A percentile compares a stretch with the other conserved stretches of the same genome.
Conservation (phyloP, 1,284 basidiomycete genomes). For the Cutaneotrichosporon cavernicola region DNA sequence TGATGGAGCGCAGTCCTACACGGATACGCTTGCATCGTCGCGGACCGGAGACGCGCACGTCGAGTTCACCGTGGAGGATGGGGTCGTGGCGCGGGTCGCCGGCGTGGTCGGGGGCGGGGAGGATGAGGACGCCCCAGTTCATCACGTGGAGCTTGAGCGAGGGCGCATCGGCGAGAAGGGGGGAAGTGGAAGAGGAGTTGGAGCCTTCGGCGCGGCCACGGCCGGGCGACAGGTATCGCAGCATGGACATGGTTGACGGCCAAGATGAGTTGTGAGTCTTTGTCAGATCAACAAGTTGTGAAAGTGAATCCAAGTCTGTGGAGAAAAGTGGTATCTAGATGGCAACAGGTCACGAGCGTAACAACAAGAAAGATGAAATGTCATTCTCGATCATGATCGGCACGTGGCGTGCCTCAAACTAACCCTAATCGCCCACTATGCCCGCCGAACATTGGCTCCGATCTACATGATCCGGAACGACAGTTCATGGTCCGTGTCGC, state of each 20-base stretch:
- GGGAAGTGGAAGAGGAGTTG: not conserved
- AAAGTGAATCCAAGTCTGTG: too few relatives aligned
- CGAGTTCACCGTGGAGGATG: constrained; percentile 23
- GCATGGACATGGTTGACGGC: constrained; percentile 24
- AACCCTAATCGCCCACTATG: not conserved
- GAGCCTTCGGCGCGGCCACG: not conserved
- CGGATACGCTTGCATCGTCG: constrained; percentile 19
- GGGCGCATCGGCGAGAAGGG: not conserved
- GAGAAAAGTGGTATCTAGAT: too few relatives aligned
- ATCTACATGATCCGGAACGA: not conserved
- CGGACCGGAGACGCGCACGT: constrained; percentile 11
- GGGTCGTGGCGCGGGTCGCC: constrained; percentile 19
- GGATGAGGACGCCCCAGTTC: constrained; percentile 22
- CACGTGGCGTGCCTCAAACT: not conserved
- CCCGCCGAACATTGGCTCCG: not conserved
- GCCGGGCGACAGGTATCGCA: constrained; percentile 19
- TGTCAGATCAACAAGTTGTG: too few relatives aligned
- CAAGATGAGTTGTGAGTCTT: too few relatives aligned
- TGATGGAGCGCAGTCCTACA: constrained; percentile 20
- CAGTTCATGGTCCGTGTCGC: not conserved
- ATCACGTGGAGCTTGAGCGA: constrained; percentile 11
- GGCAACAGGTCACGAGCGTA: too few relatives aligned
- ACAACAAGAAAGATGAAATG: too few relatives aligned
- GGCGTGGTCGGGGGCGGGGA: constrained; percentile 4
- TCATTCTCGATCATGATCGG: not conserved